Percentiles rank a stretch among this genome's conserved stretches.
Evolutionary conservation across 805 yeast genomes (phyloP).

Genomic region (Maudiozyma barnettii): DNA sequence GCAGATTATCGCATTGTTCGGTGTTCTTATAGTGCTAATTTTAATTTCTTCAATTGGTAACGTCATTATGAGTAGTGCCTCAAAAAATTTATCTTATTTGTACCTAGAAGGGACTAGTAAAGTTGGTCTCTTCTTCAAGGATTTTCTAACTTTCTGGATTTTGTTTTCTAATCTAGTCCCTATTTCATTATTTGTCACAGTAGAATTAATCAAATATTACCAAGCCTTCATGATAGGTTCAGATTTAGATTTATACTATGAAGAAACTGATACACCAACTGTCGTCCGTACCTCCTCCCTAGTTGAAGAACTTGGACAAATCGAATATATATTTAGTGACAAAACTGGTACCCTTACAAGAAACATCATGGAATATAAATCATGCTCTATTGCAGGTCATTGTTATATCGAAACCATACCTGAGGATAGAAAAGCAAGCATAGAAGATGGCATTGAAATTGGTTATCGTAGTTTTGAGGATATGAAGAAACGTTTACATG

Average conservation of each 20-base stretch:
- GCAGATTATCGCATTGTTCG: constrained; percentile 83
- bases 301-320: constrained; percentile 96
- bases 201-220: constrained; percentile 88
- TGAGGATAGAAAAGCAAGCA: constrained; percentile 70
- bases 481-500: constrained; percentile 38
- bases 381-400: constrained; percentile 86
- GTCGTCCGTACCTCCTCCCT: constrained; percentile 90
- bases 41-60: constrained; percentile 83
- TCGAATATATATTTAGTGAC: constrained; percentile 91
- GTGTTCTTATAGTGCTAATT: constrained; percentile 64
- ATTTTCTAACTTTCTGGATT: constrained; percentile 91
- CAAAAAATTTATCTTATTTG: constrained; percentile 50
- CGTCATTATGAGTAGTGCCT: constrained; percentile 55
- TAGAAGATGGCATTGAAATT: constrained; percentile 69
- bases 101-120: constrained; percentile 58
- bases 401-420: constrained; percentile 86
- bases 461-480: constrained; percentile 70
- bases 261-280: constrained; percentile 83
- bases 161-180: constrained; percentile 95
- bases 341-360: constrained; percentile 95
- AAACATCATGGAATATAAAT: constrained; percentile 92
- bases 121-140: constrained; percentile 69
- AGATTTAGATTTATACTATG: constrained; percentile 88
- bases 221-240: constrained; percentile 92
- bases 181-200: constrained; percentile 90